Conservation (phyloP, 2,329 filamentous ascomycete genomes). For the Amesomyces nigricolor region DNA sequence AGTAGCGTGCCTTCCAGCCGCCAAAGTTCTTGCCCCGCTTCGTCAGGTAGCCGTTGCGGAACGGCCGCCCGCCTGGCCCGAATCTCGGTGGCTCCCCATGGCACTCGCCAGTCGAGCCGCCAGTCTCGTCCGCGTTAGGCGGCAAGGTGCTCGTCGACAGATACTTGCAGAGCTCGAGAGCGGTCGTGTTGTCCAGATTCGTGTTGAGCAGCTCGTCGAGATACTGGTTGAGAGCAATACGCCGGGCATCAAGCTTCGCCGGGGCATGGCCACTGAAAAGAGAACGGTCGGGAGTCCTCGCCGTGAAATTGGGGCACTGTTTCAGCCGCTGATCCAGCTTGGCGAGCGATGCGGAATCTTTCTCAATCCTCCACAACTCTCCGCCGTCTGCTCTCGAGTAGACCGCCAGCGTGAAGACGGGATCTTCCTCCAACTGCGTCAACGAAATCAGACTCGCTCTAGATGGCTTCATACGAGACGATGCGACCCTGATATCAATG, state of each 20-base stretch:
- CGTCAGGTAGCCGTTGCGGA: slow-evolving; percentile 85
- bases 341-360: slow-evolving; percentile 71
- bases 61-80: slow-evolving; percentile 59
- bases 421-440: slow-evolving; percentile 80
- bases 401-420: slow-evolving; percentile 86
- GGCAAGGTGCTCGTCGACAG: slow-evolving; percentile 64
- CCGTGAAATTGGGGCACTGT: slow-evolving; percentile 62
- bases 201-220: slow-evolving; percentile 81
- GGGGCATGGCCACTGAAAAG: slow-evolving; percentile 91
- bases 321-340: slow-evolving; percentile 74
- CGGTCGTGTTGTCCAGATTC: slow-evolving; percentile 69
- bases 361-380: slow-evolving; percentile 92
- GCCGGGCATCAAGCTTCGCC: slow-evolving; percentile 83
- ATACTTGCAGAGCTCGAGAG: slow-evolving; percentile 79
- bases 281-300: slow-evolving; percentile 73
- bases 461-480: slow-evolving; percentile 90
- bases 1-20: slow-evolving; percentile 85
- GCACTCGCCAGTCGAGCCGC: slow-evolving; percentile 33
- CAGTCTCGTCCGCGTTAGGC: slow-evolving; percentile 54
- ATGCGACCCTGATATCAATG: slow-evolving; percentile 80
- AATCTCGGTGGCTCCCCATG: slow-evolving; percentile 37
- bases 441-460: slow-evolving; percentile 76
- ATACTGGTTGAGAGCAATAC: slow-evolving; percentile 74
- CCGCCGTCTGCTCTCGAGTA: slow-evolving; percentile 68
- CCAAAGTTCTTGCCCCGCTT: slow-evolving; percentile 98